Conservation (phyloP, 2,329 filamentous ascomycete genomes). For the Botrytis cinerea region DNA sequence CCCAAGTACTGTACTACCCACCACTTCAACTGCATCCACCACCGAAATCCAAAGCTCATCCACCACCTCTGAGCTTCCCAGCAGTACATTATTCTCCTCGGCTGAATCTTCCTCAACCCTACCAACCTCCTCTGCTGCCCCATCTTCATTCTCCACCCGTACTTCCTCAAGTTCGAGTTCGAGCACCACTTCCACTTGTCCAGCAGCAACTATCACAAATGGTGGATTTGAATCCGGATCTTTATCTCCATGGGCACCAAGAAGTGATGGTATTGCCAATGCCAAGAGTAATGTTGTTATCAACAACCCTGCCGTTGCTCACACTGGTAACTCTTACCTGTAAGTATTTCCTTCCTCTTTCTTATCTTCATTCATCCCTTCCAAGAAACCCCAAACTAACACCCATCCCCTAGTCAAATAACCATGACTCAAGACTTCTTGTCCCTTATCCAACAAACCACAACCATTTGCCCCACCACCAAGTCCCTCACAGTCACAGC, state of each 20-base stretch:
- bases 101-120: neutral
- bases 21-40: neutral
- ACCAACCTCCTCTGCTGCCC: neutral
- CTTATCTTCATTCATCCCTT: neutral
- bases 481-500: constrained; percentile 3
- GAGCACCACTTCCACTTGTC: constrained; percentile 13
- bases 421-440: constrained; percentile 13
- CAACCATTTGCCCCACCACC: constrained; percentile 13
- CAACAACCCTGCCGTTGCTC: constrained; percentile 8
- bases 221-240: constrained; percentile 17
- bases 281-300: constrained; percentile 18
- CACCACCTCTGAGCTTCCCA: neutral
- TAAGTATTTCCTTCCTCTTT: neutral
- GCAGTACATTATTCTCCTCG: constrained; percentile 4
- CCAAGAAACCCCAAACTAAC: neutral
- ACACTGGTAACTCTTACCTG: constrained; percentile 14
- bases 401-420: neutral
- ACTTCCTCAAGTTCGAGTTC: constrained; percentile 11
- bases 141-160: constrained; percentile 9
- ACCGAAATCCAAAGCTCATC: neutral
- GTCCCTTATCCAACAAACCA: constrained; percentile 18
- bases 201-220: constrained; percentile 18
- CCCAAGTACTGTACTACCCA: neutral
- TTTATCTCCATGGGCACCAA: constrained; percentile 17
- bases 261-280: constrained; percentile 3